These are phyloP conservation scores for Xylaria digitata DNA, from an alignment of 2,329 filamentous ascomycete species.

Conservation along the genomic window DNA sequence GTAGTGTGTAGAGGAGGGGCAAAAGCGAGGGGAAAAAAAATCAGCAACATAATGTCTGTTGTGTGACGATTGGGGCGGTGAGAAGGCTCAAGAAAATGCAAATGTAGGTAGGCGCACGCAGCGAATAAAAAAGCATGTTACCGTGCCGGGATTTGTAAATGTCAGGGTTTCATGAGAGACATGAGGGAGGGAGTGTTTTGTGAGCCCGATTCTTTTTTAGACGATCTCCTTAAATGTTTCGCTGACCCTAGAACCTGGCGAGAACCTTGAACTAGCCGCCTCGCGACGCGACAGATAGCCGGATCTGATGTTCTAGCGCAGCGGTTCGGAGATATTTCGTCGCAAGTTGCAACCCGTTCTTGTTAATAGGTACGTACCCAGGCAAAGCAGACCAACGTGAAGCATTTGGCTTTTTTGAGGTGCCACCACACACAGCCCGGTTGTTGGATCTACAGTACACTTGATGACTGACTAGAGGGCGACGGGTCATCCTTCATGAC, in stretches of 20 bases:
- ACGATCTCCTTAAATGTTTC: constrained; percentile 16
- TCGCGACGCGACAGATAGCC: constrained; percentile 1
- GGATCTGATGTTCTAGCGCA: not conserved
- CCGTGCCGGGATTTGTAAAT: constrained; percentile 21
- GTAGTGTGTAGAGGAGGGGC: too few species aligned
- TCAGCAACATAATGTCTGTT: not conserved
- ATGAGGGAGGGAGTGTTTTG: not conserved
- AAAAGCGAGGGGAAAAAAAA: not conserved
- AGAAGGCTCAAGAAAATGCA: constrained; percentile 14
- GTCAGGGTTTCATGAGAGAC: not conserved
- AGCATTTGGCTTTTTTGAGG: not conserved
- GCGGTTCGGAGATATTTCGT: constrained; percentile 19
- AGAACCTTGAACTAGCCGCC: not conserved
- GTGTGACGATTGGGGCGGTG: not conserved
- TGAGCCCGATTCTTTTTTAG: not conserved
- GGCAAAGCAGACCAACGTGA: not conserved
- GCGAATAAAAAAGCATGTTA: constrained; percentile 10
- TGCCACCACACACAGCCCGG: constrained; percentile 7
- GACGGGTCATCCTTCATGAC: too few species aligned
- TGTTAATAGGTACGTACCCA: too few species aligned
- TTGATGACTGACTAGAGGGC: too few species aligned
- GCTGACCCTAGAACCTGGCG: constrained; percentile 6
- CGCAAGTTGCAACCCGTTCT: constrained; percentile 3
- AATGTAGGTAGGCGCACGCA: not conserved
- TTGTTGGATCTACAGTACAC: too few species aligned